Base-by-base conservation (phyloP, 371 early-diverging fungal genomes). In the Mortierella sp. region DNA sequence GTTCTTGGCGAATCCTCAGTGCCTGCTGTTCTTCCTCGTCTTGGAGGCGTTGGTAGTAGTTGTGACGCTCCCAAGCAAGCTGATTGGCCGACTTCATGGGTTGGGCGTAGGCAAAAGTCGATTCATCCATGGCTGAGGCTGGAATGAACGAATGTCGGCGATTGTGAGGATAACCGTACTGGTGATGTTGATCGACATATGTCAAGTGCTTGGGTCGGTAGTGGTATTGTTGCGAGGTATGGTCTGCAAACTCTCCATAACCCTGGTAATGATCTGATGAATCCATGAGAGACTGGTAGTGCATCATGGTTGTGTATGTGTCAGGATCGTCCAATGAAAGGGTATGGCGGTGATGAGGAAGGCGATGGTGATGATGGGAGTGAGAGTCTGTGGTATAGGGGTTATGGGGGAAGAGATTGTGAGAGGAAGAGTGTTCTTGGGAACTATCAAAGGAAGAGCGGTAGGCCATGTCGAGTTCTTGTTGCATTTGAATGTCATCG, bases 21-120 rank as follows among this genome's bases (percentile, higher is more conserved):
- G 50, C 70, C 13, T 57, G 21, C 8, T 46, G 47, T 21, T 73
- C 67, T 37, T 73, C 73, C n/a, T 67, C 48, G 1, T 49, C 19
- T 13, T 73, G 73, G 40, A 58, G 59, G 14, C 62, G 73, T 24
- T 73, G 73, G n/a, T 73, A 73, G 19, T 58, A 73, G 27, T 54
- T 46, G 13, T 73, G 73, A n/a, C 73, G 54, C 34, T 73, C 67
- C 73, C 73, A 73, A 3, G 73, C 73, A 17, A 70, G 55, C 25
- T 70, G 58, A 24, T 50, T 21, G 6, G 63, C 70, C 8, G 76
- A 44, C 29, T 44, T 51, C 14, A 41, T 44, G 14, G 58, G 54
- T 8, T 49, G 43, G 2, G 51, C 59, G 19, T 50, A 59, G 1
- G 29, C 58, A 48, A 48, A 22, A 4, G 51, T 27, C 2, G 51